Evolutionary conservation across 805 yeast genomes (phyloP), one percentile per base, ranked within the genome.

Genomic region (Suhomyces canberraensis): DNA sequence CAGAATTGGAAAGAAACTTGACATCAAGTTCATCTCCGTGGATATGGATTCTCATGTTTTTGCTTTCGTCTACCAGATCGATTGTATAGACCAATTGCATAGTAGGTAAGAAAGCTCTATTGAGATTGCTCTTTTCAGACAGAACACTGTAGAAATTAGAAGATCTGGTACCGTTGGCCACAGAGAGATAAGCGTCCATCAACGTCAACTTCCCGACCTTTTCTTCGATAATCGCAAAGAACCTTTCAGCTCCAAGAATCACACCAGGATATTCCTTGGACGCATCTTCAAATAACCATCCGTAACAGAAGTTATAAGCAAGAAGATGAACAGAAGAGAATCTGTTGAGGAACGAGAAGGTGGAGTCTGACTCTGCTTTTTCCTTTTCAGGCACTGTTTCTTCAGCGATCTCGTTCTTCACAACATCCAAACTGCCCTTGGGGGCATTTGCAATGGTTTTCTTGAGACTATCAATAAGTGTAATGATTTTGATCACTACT

Each of bases 161-260:
- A 3, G 81, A 57, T 4, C 72, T 54, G 5, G 63, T 47, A 0
- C 91, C 88, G 46, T 75, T 76, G 0, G 95, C 90, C 2, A 81
- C 78, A 0, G 95, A 77, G 2, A 84, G 47, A 50, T 78, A 88
- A 3, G 87, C 84, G 30, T 81, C 84, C 35, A 76, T 67, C 39
- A 87, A 63, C 0, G 88, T 75, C 26, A 87, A 64, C 44, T 81
- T 80, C 2, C 95, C 95, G 27, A 76, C 58, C 7, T 66, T 67
- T 13, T 75, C 73, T 31, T 79, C 81, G 16, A 81, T 72, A 0
- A 79, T 75, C 1, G 87, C 78, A 43, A 80, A 84, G 15, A 87
- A 75, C 13, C 80, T 64, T 45, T 85, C 87, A 37, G 84, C 86
- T 0, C 97, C 97, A 20, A 79, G 42, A 25, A 84, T 79, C n/a